Evolutionary conservation across 2,329 filamentous ascomycete genomes (phyloP).

Genomic region (Penicillium sp.): DNA sequence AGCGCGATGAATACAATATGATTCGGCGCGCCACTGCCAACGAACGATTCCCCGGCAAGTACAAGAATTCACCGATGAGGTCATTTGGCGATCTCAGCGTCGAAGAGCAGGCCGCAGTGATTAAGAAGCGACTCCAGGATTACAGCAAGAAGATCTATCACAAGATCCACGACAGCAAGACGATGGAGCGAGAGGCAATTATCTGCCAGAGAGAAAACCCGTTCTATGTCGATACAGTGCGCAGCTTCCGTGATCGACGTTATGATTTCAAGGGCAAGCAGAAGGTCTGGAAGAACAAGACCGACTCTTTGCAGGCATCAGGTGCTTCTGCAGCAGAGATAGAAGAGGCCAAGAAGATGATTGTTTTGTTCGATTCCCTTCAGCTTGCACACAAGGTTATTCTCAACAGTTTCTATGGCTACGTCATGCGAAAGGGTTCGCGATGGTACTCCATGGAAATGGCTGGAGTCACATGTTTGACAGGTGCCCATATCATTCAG

Average conservation of each 20-base stretch:
- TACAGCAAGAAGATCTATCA: constrained; percentile 99
- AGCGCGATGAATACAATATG: constrained; percentile 99
- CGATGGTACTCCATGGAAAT: constrained; percentile 99
- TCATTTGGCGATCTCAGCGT: constrained; percentile 74
- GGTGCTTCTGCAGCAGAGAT: constrained; percentile 73
- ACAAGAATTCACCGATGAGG: constrained; percentile 63
- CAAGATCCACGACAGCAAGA: constrained; percentile 94
- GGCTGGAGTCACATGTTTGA: constrained; percentile 96
- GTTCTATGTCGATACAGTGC: constrained; percentile 95
- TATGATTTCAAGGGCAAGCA: constrained; percentile 99
- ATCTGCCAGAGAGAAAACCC: constrained; percentile 98
- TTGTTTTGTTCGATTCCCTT: constrained; percentile 88
- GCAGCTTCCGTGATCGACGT: constrained; percentile 90
- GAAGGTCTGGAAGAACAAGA: constrained; percentile 98
- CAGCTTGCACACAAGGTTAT: constrained; percentile 99
- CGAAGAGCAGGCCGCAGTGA: constrained; percentile 75
- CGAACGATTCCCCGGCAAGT: constrained; percentile 81
- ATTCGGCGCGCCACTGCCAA: constrained; percentile 87
- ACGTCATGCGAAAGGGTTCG: constrained; percentile 98
- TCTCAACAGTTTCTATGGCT: constrained; percentile 97
- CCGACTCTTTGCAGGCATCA: constrained; percentile 74
- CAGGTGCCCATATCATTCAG: constrained; percentile 93
- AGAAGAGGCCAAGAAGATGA: constrained; percentile 98
- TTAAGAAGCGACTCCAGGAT: constrained; percentile 81
- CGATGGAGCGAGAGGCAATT: constrained; percentile 89